Evolutionary conservation across 2,329 filamentous ascomycete genomes (phyloP).

Genomic region (Alternaria brassicicola): DNA sequence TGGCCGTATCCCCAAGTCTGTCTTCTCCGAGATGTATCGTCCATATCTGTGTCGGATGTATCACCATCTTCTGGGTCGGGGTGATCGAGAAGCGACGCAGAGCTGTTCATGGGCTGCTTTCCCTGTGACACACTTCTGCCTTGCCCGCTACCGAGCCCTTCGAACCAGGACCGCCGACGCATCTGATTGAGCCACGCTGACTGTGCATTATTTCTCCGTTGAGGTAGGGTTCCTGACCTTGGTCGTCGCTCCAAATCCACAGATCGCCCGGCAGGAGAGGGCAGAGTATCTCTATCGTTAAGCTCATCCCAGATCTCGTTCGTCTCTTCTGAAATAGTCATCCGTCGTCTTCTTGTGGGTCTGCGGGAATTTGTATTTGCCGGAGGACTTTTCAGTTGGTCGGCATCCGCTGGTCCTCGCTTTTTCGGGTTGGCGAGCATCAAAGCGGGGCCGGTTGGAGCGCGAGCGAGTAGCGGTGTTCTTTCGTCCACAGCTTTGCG

Average conservation of each 20-base stretch:
- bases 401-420: slow-evolving; percentile 27
- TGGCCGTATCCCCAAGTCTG: slow-evolving; percentile 36
- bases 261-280: slow-evolving; percentile 38
- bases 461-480: slow-evolving; percentile 45
- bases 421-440: slow-evolving; percentile 33
- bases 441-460: slow-evolving; percentile 42
- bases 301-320: slow-evolving; percentile 89
- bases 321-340: slow-evolving; percentile 68
- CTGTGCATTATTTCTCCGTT: slow-evolving; percentile 36
- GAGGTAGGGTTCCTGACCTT: slow-evolving; percentile 42
- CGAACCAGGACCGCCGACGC: slow-evolving; percentile 47
- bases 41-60: slow-evolving; percentile 37
- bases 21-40: slow-evolving; percentile 24
- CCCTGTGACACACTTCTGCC: slow-evolving; percentile 37
- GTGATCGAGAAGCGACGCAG: slow-evolving; percentile 32
- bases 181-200: slow-evolving; percentile 44
- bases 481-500: slow-evolving; percentile 40
- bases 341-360: slow-evolving; percentile 40
- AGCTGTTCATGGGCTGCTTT: slow-evolving; percentile 34
- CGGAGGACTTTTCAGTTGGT: slow-evolving; percentile 27
- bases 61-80: slow-evolving; percentile 40
- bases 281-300: slow-evolving; percentile 62
- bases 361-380: slow-evolving; percentile 34
- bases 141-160: slow-evolving; percentile 30
- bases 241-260: slow-evolving; percentile 40